These are phyloP conservation scores for Lasiosphaeris hirsuta DNA, from an alignment of 495 filamentous ascomycete genomes.

Conservation along the genomic window DNA sequence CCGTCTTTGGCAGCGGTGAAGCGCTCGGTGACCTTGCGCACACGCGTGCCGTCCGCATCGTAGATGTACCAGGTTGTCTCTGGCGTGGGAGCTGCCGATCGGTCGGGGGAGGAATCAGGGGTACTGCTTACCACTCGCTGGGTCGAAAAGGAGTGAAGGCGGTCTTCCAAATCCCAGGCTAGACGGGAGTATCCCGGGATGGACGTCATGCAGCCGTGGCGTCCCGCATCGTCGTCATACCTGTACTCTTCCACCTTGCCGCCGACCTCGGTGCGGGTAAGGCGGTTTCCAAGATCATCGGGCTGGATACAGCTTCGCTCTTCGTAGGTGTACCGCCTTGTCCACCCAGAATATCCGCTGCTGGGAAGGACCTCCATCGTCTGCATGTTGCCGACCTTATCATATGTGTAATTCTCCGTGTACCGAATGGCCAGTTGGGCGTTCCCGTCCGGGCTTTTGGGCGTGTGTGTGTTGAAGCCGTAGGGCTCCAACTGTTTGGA, in stretches of 20 bases:
- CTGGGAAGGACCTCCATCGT: too few species aligned
- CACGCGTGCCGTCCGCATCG: constrained; percentile 22
- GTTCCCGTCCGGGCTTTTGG: neutral
- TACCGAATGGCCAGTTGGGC: constrained; percentile 10
- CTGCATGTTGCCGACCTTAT: constrained; percentile 17
- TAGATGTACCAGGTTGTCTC: constrained; percentile 33
- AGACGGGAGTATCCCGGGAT: constrained; percentile 14
- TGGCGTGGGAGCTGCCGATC: constrained; percentile 1
- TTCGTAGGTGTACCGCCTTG: constrained; percentile 12
- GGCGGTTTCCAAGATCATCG: neutral
- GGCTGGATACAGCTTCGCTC: neutral
- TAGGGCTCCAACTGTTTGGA: constrained; percentile 7
- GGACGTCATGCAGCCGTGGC: constrained; percentile 23
- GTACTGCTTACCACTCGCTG: constrained; percentile 6
- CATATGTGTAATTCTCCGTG: constrained; percentile 25
- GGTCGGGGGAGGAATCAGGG: neutral
- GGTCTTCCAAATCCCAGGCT: constrained; percentile 24
- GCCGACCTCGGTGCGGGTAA: neutral
- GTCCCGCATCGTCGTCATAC: constrained; percentile 18
- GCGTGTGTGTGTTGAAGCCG: neutral
- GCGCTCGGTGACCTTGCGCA: constrained; percentile 31
- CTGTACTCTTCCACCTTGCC: constrained; percentile 13
- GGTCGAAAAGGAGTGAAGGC: constrained; percentile 12
- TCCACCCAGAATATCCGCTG: constrained; percentile 18
- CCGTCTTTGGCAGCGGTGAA: too few species aligned